Evolutionary conservation across 345 rosid species (phyloP).

Genomic region (Trapa bicornis): DNA sequence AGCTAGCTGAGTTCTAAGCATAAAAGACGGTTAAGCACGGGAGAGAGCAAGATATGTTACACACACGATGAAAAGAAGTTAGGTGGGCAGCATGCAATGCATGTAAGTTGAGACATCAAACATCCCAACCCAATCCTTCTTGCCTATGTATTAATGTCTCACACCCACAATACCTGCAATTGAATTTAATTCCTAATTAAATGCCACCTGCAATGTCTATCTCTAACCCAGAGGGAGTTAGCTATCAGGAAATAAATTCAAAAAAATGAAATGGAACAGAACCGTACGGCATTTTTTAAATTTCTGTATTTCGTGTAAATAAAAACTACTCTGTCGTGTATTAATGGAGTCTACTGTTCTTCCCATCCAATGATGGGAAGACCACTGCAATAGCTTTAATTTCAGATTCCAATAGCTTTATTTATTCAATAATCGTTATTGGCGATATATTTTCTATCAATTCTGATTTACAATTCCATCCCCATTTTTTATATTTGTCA

Average conservation of each 20-base stretch:
- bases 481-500: too few relatives aligned
- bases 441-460: too few relatives aligned
- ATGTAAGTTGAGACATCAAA: not conserved
- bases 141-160: slow-evolving; percentile 9
- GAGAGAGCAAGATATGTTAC: not conserved
- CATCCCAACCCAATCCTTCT: slow-evolving; percentile 7
- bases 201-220: slow-evolving; percentile 2
- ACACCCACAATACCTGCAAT: slow-evolving; percentile 6
- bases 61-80: not conserved
- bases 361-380: too few relatives aligned
- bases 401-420: too few relatives aligned
- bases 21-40: not conserved
- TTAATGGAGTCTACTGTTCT: not conserved
- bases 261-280: not conserved
- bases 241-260: not conserved
- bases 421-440: too few relatives aligned
- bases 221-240: not conserved
- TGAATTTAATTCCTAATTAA: slow-evolving; percentile 3
- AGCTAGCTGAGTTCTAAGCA: not conserved
- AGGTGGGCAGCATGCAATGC: not conserved
- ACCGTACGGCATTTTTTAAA: not conserved
- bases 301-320: not conserved
- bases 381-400: too few relatives aligned
- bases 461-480: too few relatives aligned
- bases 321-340: not conserved